Conservation (phyloP, 1,139 yeast species). For the Sugiyamaella paludigena region DNA sequence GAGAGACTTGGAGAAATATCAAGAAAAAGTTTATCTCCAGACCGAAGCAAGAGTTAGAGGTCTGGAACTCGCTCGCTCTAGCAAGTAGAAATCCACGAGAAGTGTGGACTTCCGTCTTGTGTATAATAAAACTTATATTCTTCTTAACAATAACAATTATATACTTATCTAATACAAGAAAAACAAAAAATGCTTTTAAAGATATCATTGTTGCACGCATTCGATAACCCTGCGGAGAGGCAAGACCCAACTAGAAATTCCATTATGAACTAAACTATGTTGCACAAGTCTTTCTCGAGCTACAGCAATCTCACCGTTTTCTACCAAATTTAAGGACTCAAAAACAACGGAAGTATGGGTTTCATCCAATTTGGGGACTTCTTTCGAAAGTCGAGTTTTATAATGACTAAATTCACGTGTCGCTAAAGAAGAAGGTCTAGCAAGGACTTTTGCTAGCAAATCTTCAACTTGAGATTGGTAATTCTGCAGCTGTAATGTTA, state of each 20-base stretch:
- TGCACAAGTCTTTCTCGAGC: slow-evolving; percentile 40
- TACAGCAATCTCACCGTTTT: slow-evolving; percentile 13
- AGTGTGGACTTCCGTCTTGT: no score
- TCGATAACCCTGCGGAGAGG: slow-evolving; percentile 54
- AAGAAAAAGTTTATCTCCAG: no score
- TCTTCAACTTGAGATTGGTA: slow-evolving; percentile 16
- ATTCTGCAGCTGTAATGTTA: no score
- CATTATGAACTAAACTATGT: slow-evolving; percentile 52
- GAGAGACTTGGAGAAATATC: no score
- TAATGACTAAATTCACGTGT: slow-evolving; percentile 43
- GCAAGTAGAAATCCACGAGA: no score
- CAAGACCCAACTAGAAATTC: slow-evolving; percentile 55
- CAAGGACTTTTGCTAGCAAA: slow-evolving; percentile 24
- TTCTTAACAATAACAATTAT: no score
- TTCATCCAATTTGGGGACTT: slow-evolving; percentile 26
- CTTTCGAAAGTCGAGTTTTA: slow-evolving; percentile 35
- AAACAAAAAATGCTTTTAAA: no score
- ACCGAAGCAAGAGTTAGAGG: no score
- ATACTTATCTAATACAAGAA: no score
- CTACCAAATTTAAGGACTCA: slow-evolving; percentile 22
- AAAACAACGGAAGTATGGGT: slow-evolving; percentile 29
- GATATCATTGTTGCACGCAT: no score
- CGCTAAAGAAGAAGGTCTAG: slow-evolving; percentile 31
- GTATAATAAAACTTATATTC: no score
- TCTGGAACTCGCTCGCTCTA: no score